Evolutionary conservation across 2,329 filamentous ascomycete genomes (phyloP), one percentile per base, ranked within the genome.

Genomic region (Colletotrichum sp.): DNA sequence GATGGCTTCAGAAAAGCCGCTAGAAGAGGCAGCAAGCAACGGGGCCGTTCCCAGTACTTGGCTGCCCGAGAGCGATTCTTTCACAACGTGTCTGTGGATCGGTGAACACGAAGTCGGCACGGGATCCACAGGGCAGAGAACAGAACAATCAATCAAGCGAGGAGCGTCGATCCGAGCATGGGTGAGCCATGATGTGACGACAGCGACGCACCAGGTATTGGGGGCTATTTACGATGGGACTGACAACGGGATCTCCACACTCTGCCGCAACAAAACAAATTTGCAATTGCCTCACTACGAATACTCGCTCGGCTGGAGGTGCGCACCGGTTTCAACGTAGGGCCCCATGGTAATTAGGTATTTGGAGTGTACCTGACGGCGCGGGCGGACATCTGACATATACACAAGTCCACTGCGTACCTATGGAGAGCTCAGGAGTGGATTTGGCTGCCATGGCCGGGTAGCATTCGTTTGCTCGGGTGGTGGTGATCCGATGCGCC

Each of bases 91-190:
- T 22, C 39, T 67, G 36, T 72, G 73, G 55, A 57, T 39, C 32
- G 39, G 22, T 30, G 27, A 27, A 39, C 19, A 48, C 63, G 27
- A 64, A 61, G 28, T 57, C 63, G 55, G 36, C 32, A 25, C n/a
- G n/a, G 27, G 19, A 32, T 28, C 69, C 69, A 68, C 69, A 71
- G 34, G 52, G 22, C 72, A 66, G 44, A 65, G 25, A 55, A 25
- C n/a, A 25, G 36, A 19, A 39, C 36, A 39, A 39, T 39, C 36
- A 60, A 34, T 36, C 44, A 52, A 67, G 55, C 27, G 19, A 63
- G 72, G 39, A 57, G 30, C 44, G 72, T 75, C 69, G 73, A 75
- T 72, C 69, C 32, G 30, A 44, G 22, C 61, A 75, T 68, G 68
- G 72, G 63, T 66, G 28, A 27, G 68, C 52, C 61, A 44, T 57